A percentile compares a stretch with the other conserved stretches of the same genome.
phyloP scores from a whole-genome alignment of 1,284 basidiomycete species.

The Moesziomyces globuligerus region DNA sequence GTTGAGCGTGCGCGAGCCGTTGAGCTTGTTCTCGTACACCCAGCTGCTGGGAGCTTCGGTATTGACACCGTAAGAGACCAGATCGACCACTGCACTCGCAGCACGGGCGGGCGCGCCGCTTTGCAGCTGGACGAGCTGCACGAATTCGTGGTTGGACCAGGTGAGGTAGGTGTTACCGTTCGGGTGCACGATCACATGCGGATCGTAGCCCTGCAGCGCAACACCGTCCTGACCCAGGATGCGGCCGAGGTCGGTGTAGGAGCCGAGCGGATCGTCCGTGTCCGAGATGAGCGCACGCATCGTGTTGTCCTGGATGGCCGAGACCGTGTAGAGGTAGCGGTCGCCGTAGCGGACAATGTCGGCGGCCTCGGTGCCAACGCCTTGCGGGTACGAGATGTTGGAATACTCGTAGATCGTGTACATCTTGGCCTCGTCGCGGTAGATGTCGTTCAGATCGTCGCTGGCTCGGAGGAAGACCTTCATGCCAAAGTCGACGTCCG shows the following conservation, averaged over 20 bases:
- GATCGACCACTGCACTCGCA: constrained; percentile 10
- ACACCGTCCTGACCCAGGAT: constrained; percentile 23
- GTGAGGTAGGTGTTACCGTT: constrained; percentile 43
- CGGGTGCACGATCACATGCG: constrained; percentile 40
- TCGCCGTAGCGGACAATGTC: constrained; percentile 28
- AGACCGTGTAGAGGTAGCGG: constrained; percentile 32
- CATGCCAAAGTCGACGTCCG: constrained; percentile 37
- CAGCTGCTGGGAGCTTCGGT: constrained; percentile 39
- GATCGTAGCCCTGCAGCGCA: constrained; percentile 31
- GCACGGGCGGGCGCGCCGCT: constrained; percentile 28
- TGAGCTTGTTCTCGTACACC: constrained; percentile 28
- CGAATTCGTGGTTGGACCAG: constrained; percentile 41
- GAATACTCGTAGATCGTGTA: constrained; percentile 30
- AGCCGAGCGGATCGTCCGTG: constrained; percentile 25
- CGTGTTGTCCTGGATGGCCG: constrained; percentile 32
- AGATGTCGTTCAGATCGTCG: constrained; percentile 39
- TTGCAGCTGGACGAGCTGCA: constrained; percentile 37
- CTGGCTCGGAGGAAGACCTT: constrained; percentile 34
- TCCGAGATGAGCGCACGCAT: constrained; percentile 28
- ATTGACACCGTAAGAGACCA: constrained; percentile 43
- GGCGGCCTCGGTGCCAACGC: constrained; percentile 42
- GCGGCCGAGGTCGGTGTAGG: constrained; percentile 25
- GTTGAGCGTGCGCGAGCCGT: constrained; percentile 35
- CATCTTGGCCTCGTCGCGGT: constrained; percentile 26
- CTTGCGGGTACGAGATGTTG: constrained; percentile 21